Evolutionary conservation across 345 rosid genomes (phyloP), one percentile per base, ranked within the genome.

Genomic region (Moricandia moricandioides): DNA sequence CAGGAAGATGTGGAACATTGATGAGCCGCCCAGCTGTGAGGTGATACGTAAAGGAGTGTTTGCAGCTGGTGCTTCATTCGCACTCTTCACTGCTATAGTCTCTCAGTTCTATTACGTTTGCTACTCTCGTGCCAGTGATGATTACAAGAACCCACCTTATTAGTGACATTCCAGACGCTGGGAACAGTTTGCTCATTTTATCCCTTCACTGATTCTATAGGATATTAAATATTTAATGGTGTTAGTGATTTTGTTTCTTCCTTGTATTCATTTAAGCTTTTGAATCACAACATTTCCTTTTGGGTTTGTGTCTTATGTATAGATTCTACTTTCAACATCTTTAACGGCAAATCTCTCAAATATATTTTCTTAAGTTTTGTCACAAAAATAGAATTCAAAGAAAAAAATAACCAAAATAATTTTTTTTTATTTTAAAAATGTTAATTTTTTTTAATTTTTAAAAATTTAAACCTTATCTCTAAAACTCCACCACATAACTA

Each of bases 1-100:
- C 83, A 77, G 70, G 51, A 69, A 27, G 7, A 31, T 71, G 59
- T 69, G 81, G 81, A 49, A 78, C 45, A 13, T 85, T 7, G 61
- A 82, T 0, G 51, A 18, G 21, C 74, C 83, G 0, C 78, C 79
- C 0, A 81, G 96, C 8, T 96, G 99, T 69, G 71, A 81, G 72
- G 77, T 70, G 9, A 55, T 95, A 77, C 88, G 98, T 65, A 92
- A 91, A 79, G 99, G 99, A 35, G 84, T 92, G 27, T 95, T 92
- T 49, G 96, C 91, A 0, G 91, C 98, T n/a, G 94, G 94, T 76
- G 99, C 99, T 59, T 94, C 99, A 2, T 90, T 95, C 18, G 35
- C 91, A 0, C 77, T 92, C 80, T 76, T 92, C 13, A 95, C 99
- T 0, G 94, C 91, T 71, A 88, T 91, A 0, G 85, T 85, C 69